Evolutionary conservation across 768 basidiomycete genomes (phyloP).

Genomic region (Boletus eberwhitei): DNA sequence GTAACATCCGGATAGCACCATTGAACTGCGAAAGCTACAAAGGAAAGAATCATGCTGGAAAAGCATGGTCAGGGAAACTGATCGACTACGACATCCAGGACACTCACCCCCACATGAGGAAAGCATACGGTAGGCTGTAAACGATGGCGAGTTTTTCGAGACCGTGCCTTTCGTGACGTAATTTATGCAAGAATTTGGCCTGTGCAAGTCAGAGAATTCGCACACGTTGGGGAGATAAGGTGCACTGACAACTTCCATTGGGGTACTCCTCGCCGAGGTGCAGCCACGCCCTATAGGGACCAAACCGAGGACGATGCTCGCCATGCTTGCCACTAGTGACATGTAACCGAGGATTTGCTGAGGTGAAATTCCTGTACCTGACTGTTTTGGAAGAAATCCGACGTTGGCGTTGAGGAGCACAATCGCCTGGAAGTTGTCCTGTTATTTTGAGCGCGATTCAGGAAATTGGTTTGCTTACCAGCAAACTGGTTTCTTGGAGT

Average conservation of each 20-base stretch:
- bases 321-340: conserved; percentile 41
- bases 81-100: not conserved
- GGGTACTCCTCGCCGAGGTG: conserved; percentile 28
- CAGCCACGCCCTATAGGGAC: conserved; percentile 42
- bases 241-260: conserved; percentile 35
- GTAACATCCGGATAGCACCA: conserved; percentile 17
- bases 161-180: conserved; percentile 33
- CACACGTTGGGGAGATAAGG: not conserved
- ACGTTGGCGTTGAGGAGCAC: conserved; percentile 60
- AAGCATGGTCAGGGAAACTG: not conserved
- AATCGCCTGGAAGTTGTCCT: conserved; percentile 38
- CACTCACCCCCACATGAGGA: conserved; percentile 60
- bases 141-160: conserved; percentile 50
- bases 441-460: not conserved
- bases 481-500: conserved; percentile 51
- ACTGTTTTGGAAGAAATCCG: conserved; percentile 54
- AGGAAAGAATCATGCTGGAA: conserved; percentile 29
- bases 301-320: conserved; percentile 41
- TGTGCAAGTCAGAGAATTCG: conserved; percentile 3
- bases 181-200: conserved; percentile 14
- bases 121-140: conserved; percentile 52
- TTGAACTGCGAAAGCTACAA: conserved; percentile 22
- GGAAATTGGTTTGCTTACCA: conserved; percentile 35
- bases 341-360: conserved; percentile 42
- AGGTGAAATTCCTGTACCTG: conserved; percentile 28